Percentiles rank a stretch among this genome's conserved stretches.
Conservation (phyloP, 768 basidiomycete genomes). For the Leccinum pellstonianum region DNA sequence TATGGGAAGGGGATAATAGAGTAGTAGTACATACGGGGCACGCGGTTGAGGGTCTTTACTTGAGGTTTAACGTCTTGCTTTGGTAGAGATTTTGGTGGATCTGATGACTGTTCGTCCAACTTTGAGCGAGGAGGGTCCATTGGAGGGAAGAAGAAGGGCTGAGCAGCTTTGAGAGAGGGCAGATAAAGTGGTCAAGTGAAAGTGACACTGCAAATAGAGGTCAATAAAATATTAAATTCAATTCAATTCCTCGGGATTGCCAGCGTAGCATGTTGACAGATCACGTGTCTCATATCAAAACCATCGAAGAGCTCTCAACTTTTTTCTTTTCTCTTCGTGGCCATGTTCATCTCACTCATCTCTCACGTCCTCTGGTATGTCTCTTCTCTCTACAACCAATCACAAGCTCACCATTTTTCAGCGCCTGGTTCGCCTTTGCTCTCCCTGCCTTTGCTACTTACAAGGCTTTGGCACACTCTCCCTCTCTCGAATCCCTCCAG, state of each 20-base stretch:
- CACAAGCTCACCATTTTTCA: constrained; percentile 18
- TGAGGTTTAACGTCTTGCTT: constrained; percentile 73
- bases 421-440: constrained; percentile 71
- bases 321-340: background rate
- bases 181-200: constrained; percentile 7
- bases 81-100: constrained; percentile 31
- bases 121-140: constrained; percentile 37
- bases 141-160: background rate
- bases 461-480: constrained; percentile 60
- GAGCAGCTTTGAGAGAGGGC: constrained; percentile 41
- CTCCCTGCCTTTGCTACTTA: constrained; percentile 64
- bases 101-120: constrained; percentile 49
- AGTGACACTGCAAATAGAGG: background rate
- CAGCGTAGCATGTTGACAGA: background rate
- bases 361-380: constrained; percentile 51
- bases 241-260: background rate
- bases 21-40: constrained; percentile 65
- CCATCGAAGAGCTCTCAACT: background rate
- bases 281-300: background rate
- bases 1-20: background rate
- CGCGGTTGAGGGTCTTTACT: constrained; percentile 79
- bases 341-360: constrained; percentile 42
- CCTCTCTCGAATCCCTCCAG: constrained; percentile 53
- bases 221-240: constrained; percentile 15
- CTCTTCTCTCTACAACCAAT: too few relatives aligned